phyloP scores from a whole-genome alignment of 2,329 filamentous ascomycete species.

The Calonectria hongkongensis region DNA sequence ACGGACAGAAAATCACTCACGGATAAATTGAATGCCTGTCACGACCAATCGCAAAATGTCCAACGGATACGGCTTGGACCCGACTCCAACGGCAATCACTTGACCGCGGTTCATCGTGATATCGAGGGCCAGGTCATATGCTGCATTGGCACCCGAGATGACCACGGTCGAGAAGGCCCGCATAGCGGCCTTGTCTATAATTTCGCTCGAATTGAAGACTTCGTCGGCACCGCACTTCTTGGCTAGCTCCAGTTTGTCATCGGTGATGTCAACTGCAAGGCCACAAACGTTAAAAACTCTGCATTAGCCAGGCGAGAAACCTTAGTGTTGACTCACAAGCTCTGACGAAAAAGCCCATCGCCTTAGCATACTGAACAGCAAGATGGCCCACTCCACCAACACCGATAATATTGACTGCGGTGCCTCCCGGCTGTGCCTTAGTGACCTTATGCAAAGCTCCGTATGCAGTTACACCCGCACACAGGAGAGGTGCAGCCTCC shows the following conservation, averaged over 20 bases:
- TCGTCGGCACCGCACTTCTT: slow-evolving; percentile 8
- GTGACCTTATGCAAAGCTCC: neutral
- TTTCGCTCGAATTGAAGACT: slow-evolving; percentile 5
- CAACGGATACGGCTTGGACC: slow-evolving; percentile 2
- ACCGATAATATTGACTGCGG: slow-evolving; percentile 6
- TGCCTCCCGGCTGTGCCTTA: slow-evolving; percentile 16
- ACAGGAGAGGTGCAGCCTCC: slow-evolving; percentile 8
- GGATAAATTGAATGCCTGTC: neutral
- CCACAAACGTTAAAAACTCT: neutral
- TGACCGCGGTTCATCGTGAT: slow-evolving; percentile 11
- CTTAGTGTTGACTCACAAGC: neutral
- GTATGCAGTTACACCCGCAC: slow-evolving; percentile 2
- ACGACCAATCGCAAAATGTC: slow-evolving; percentile 1
- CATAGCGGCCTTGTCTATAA: neutral
- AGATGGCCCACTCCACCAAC: slow-evolving; percentile 9
- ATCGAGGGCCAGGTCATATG: slow-evolving; percentile 10
- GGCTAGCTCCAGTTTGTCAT: slow-evolving; percentile 16
- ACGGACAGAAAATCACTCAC: neutral
- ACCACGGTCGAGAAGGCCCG: slow-evolving; percentile 13
- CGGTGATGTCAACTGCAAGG: neutral
- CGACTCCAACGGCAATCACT: slow-evolving; percentile 7
- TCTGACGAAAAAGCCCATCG: slow-evolving; percentile 8
- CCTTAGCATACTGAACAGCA: slow-evolving; percentile 16
- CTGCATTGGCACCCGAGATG: slow-evolving; percentile 9
- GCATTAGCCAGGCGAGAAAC: no score